Conservation (phyloP, 2,329 filamentous ascomycete species). For the Penicillium sp. region DNA sequence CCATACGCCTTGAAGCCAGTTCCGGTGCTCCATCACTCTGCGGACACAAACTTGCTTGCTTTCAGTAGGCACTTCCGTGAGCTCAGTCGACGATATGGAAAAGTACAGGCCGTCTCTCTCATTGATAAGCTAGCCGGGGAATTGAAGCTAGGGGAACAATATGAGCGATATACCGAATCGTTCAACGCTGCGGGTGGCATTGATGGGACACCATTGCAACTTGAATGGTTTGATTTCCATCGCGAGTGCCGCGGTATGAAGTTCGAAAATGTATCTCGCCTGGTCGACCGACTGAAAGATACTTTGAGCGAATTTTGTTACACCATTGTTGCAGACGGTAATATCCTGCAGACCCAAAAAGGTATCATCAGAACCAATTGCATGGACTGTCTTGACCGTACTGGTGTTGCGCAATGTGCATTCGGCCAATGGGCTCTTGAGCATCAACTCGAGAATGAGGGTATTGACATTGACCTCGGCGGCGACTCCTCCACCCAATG, state of each 20-base stretch:
- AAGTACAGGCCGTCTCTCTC: conserved; percentile 75
- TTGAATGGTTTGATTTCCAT: conserved; percentile 99
- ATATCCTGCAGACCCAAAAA: conserved; percentile 54
- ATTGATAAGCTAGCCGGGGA: conserved; percentile 88
- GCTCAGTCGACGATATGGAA: conserved; percentile 68
- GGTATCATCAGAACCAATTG: conserved; percentile 93
- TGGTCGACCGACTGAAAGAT: conserved; percentile 68
- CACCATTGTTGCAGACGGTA: conserved; percentile 57
- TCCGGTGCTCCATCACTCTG: conserved; percentile 77
- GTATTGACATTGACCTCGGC: conserved; percentile 72
- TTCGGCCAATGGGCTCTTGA: conserved; percentile 83
- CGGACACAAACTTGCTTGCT: conserved; percentile 73
- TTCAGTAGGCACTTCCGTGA: conserved; percentile 76
- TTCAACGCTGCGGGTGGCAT: conserved; percentile 64
- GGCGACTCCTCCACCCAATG: conserved; percentile 77
- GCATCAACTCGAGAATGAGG: conserved; percentile 70
- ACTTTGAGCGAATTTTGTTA: conserved; percentile 71
- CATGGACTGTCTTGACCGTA: conserved; percentile 97
- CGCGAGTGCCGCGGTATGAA: conserved; percentile 91
- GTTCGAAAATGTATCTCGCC: conserved; percentile 85
- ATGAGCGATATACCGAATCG: conserved; percentile 64
- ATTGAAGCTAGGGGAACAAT: conserved; percentile 72
- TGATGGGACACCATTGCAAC: conserved; percentile 57
- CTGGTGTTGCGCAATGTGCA: conserved; percentile 92
- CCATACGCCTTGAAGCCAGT: conserved; percentile 90